Evolutionary conservation across 163 green algal genomes (phyloP), one percentile per base, ranked within the genome.

Genomic region (Coccomyxa subellipsoidea): DNA sequence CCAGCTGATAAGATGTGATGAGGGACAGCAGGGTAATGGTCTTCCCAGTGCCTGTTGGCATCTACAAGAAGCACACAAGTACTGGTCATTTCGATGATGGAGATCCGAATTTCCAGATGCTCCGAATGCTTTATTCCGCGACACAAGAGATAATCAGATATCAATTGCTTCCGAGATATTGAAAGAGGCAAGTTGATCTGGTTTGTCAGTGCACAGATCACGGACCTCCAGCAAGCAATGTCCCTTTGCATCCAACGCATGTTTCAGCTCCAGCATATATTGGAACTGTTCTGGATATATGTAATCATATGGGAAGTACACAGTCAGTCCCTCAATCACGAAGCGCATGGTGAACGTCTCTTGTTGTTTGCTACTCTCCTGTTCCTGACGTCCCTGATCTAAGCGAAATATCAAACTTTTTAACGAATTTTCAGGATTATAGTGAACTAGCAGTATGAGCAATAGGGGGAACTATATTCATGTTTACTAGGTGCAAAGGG

Each of bases 181-280:
- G 21, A 10, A 47, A 38, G 27, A 47, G 40, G 40, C 32, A 12
- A 77, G 10, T 29, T 39, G 31, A 34, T 27, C 18, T 34, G 70
- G 27, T 38, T n/a, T 36, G 21, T 23, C 0, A 77, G 32, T 15
- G 5, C 21, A 39, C 32, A 38, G 70, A 39, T n/a, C 70, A 53
- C 21, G 32, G 75, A 97, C 94, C 93, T 98, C 94, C 59, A 98
- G 85, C n/a, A 97, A 84, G 81, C 93, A 97, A 88, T 99, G 97
- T 1, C 97, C 97, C 69, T 95, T 95, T 21, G 96, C 97, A 78
- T 99, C 97, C 69, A 99, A 88, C 12, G 94, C 86, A 73, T 95
- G 89, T 85, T 99, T 99, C 21, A 99, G 91, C 92, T 99, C 96
- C 53, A 96, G 85, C 97, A 99, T 99, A 89, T 99, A 99, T 83